These are phyloP conservation scores for Boletus semigastroideus DNA, from an alignment of 1,284 basidiomycete species.

Conservation along the genomic window DNA sequence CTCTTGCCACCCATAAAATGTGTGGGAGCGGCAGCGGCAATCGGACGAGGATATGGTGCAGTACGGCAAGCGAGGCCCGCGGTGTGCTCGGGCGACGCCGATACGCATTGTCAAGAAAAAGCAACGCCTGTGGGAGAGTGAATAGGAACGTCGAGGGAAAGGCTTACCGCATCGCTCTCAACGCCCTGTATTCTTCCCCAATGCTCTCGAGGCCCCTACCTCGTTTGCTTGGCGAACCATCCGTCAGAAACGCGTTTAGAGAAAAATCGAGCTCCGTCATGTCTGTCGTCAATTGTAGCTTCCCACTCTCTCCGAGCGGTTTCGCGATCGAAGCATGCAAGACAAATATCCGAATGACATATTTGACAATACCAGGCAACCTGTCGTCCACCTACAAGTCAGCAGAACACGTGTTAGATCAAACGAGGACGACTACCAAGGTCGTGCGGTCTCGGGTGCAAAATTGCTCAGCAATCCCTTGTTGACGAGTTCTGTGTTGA, in stretches of 20 bases:
- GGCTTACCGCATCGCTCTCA: constrained; percentile 78
- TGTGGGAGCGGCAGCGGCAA: constrained; percentile 85
- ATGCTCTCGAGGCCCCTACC: constrained; percentile 67
- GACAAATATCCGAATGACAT: constrained; percentile 81
- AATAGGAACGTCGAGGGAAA: neutral
- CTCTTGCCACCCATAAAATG: constrained; percentile 87
- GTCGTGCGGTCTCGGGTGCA: constrained; percentile 65
- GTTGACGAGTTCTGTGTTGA: constrained; percentile 81
- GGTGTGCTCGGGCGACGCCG: constrained; percentile 63
- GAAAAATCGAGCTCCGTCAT: constrained; percentile 96
- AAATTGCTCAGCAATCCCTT: constrained; percentile 72
- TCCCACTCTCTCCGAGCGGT: constrained; percentile 86
- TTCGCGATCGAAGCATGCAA: constrained; percentile 86
- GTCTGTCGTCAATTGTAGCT: constrained; percentile 89
- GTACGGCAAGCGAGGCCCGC: constrained; percentile 73
- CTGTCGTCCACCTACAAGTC: constrained; percentile 39
- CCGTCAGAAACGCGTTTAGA: constrained; percentile 72
- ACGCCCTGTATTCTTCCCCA: constrained; percentile 76
- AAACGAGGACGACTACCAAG: constrained; percentile 54
- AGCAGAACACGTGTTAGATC: neutral
- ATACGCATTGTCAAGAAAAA: constrained; percentile 80
- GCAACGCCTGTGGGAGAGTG: constrained; percentile 52
- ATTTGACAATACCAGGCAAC: constrained; percentile 67
- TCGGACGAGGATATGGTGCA: constrained; percentile 91
- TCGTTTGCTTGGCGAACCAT: constrained; percentile 56